Evolutionary conservation across 306 rosid genomes (phyloP).

Genomic region (Inga laurina): DNA sequence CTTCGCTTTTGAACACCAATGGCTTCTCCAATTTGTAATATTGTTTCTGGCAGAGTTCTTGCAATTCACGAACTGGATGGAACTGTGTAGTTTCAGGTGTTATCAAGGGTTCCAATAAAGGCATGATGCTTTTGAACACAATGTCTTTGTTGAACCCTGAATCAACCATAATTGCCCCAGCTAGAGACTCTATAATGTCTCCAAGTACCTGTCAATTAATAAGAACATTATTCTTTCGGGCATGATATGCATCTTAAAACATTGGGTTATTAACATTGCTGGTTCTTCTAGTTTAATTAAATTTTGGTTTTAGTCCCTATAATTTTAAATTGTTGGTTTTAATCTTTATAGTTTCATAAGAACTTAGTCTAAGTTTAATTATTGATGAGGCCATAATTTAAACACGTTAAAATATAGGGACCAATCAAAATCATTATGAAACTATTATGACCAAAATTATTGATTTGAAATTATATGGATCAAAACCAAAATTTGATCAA

Average conservation of each 20-base stretch:
- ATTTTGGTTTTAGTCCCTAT: too few species aligned
- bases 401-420: too few species aligned
- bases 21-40: not conserved
- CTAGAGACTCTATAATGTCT: slow-evolving; percentile 74
- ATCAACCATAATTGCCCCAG: slow-evolving; percentile 73
- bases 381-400: too few species aligned
- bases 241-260: not conserved
- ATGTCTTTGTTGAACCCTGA: slow-evolving; percentile 53
- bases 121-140: slow-evolving; percentile 54
- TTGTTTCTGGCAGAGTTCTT: slow-evolving; percentile 46
- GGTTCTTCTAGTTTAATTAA: too few species aligned
- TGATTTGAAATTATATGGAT: too few species aligned
- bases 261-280: too few species aligned
- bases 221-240: not conserved
- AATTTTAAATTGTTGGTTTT: too few species aligned
- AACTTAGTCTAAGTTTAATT: too few species aligned
- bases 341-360: too few species aligned
- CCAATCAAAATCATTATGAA: too few species aligned
- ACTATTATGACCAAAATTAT: too few species aligned
- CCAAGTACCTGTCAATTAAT: slow-evolving; percentile 53
- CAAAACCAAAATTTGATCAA: too few species aligned
- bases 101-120: slow-evolving; percentile 64
- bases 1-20: not conserved
- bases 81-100: slow-evolving; percentile 54
- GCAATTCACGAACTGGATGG: slow-evolving; percentile 57